phyloP scores from a whole-genome alignment of 371 early-diverging fungal genomes.

The Mortierella sp. region DNA sequence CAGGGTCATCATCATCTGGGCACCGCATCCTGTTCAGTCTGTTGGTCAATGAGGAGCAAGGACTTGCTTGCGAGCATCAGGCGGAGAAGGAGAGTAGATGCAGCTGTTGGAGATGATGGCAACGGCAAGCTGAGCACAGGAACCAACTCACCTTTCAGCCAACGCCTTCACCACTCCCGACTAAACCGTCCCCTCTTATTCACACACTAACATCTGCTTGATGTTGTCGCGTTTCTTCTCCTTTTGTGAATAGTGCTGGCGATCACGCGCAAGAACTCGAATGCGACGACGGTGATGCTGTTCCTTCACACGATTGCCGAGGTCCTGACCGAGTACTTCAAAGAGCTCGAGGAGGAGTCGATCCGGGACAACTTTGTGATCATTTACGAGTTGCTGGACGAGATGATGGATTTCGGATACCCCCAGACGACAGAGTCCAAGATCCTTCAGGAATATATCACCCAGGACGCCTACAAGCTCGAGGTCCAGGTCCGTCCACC shows the following conservation, averaged over 20 bases:
- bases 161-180: too few relatives aligned
- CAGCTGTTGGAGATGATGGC: too few relatives aligned
- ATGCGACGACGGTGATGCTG: conserved; percentile 94
- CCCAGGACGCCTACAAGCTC: conserved; percentile 96
- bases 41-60: too few relatives aligned
- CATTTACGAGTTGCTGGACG: conserved; percentile 98
- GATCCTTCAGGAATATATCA: conserved; percentile 98
- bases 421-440: conserved; percentile 98
- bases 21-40: too few relatives aligned
- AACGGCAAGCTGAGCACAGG: too few relatives aligned
- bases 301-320: conserved; percentile 94
- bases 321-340: conserved; percentile 98
- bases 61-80: background rate
- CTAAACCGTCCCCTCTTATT: too few relatives aligned
- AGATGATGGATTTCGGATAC: conserved; percentile 99
- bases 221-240: background rate
- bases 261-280: conserved; percentile 96
- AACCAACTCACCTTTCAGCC: too few relatives aligned
- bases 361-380: conserved; percentile 96
- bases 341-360: conserved; percentile 98
- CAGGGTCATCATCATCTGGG: background rate
- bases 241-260: conserved; percentile 80
- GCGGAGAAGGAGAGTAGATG: too few relatives aligned
- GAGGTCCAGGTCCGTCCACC: conserved; percentile 93
- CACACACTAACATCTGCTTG: background rate